Evolutionary conservation across 306 rosid species (phyloP), one percentile per base, ranked within the genome.

Genomic region (Leucaena leucocephala): DNA sequence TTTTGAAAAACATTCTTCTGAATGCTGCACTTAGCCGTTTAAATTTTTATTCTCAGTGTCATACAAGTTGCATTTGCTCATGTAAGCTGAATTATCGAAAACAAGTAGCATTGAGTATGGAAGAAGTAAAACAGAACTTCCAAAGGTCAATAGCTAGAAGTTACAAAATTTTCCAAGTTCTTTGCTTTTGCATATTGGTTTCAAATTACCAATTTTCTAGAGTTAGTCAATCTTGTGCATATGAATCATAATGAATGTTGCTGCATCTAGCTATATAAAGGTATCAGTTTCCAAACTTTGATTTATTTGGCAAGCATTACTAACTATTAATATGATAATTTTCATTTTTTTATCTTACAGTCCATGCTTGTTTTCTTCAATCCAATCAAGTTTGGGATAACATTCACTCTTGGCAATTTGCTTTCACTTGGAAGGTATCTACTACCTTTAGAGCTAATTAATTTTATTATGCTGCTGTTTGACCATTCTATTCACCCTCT

Each of bases 371-470:
- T 94, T 83, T 92, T 94, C 87, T 86, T 94, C 84, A 84, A 90
- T 70, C 97, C 98, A 59, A 87, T 94, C 87, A 94, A 92, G 89
- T 94, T 94, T 78, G 98, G 87, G 16, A 86, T 92, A 61, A 72
- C 97, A 68, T 92, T 94, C 88, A 92, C 98, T 33, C 87, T 94
- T 76, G 98, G 98, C 36, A 92, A 94, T 86, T 73, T 94, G 85
- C 97, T 94, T 71, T 85, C 98, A n/a, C 88, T 94, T 62, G 97
- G 98, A 86, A 94, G 98, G 98, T 94, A 87, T 79, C 84, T 82
- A 22, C 57, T 74, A 12, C 77, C 72, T 39, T 78, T 22, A 62
- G 64, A 72, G 58, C 55, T 78, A 63, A 59, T 62, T 67, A 62
- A 63, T 75, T 84, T 19, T 42, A 57, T 36, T 64, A 36, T 63